These are phyloP conservation scores for Fusarium sp. DNA, from an alignment of 2,329 filamentous ascomycete genomes.

Conservation along the genomic window DNA sequence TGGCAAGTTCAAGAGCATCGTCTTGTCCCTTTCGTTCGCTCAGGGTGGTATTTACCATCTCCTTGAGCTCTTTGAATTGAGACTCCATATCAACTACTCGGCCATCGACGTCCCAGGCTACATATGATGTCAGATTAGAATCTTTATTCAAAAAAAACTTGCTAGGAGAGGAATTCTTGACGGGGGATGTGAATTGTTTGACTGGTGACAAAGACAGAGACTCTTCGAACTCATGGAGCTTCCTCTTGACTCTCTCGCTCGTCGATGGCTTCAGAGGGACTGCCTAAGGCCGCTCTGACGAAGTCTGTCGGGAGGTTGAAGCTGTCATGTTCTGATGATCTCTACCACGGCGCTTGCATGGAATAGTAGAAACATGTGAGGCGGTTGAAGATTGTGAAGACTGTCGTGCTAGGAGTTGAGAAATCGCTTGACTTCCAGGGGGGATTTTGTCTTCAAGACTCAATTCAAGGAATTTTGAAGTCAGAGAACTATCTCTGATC, in stretches of 20 bases:
- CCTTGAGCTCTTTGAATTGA: slow-evolving; percentile 77
- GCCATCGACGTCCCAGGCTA: slow-evolving; percentile 84
- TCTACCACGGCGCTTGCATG: slow-evolving; percentile 45
- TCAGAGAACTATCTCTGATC: slow-evolving; percentile 60
- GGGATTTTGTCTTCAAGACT: slow-evolving; percentile 53
- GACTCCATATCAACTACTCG: slow-evolving; percentile 81
- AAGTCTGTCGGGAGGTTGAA: slow-evolving; percentile 23
- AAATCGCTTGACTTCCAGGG: slow-evolving; percentile 61
- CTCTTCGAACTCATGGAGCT: slow-evolving; percentile 50
- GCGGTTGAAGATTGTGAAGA: slow-evolving; percentile 41
- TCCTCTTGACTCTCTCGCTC: slow-evolving; percentile 46
- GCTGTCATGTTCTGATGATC: slow-evolving; percentile 32
- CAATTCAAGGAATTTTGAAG: slow-evolving; percentile 53
- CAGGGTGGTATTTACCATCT: slow-evolving; percentile 76
- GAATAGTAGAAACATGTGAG: slow-evolving; percentile 44
- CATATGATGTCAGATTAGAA: slow-evolving; percentile 74
- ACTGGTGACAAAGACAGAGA: slow-evolving; percentile 47
- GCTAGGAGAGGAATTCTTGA: slow-evolving; percentile 57
- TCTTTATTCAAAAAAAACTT: slow-evolving; percentile 75
- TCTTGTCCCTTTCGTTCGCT: slow-evolving; percentile 77
- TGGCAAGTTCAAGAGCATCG: slow-evolving; percentile 79
- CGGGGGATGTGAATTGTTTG: slow-evolving; percentile 53
- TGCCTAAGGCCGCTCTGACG: slow-evolving; percentile 48
- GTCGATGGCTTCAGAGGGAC: slow-evolving; percentile 52
- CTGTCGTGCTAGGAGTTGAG: slow-evolving; percentile 42